Percentiles rank a stretch among this genome's conserved stretches.
Evolutionary conservation across 768 basidiomycete genomes (phyloP).

Genomic region (Leccinum disarticulatum): DNA sequence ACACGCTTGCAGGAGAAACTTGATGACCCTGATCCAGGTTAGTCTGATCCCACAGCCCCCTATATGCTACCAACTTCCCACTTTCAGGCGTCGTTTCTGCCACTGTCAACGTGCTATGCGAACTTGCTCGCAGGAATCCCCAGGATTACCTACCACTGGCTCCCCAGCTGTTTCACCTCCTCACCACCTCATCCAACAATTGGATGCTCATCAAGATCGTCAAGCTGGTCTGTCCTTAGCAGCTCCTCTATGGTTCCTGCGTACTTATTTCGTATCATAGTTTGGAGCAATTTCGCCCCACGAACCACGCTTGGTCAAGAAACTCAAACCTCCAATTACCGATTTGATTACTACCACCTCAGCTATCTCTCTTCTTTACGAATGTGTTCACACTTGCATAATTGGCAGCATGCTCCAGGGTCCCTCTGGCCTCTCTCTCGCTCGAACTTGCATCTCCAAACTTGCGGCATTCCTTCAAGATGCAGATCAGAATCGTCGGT

Average conservation of each 20-base stretch:
- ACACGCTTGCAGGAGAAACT: slow-evolving; percentile 74
- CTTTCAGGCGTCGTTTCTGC: slow-evolving; percentile 84
- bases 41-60: background rate
- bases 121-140: slow-evolving; percentile 80
- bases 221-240: slow-evolving; percentile 69
- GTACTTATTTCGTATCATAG: slow-evolving; percentile 40
- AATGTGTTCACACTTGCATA: slow-evolving; percentile 98
- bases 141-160: slow-evolving; percentile 82
- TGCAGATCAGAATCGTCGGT: slow-evolving; percentile 91
- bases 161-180: slow-evolving; percentile 87
- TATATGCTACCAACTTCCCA: background rate
- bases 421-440: slow-evolving; percentile 72
- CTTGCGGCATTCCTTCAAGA: slow-evolving; percentile 90
- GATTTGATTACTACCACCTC: slow-evolving; percentile 94
- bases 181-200: slow-evolving; percentile 94
- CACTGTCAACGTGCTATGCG: slow-evolving; percentile 91
- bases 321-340: slow-evolving; percentile 91
- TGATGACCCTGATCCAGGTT: slow-evolving; percentile 75
- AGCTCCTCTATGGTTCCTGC: background rate
- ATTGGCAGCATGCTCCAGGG: slow-evolving; percentile 94
- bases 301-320: slow-evolving; percentile 92
- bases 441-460: slow-evolving; percentile 88
- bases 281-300: slow-evolving; percentile 91
- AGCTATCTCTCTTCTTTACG: slow-evolving; percentile 94
- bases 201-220: slow-evolving; percentile 99